phyloP scores from a whole-genome alignment of 2,329 filamentous ascomycete species.

The Laburnicola sp. region DNA sequence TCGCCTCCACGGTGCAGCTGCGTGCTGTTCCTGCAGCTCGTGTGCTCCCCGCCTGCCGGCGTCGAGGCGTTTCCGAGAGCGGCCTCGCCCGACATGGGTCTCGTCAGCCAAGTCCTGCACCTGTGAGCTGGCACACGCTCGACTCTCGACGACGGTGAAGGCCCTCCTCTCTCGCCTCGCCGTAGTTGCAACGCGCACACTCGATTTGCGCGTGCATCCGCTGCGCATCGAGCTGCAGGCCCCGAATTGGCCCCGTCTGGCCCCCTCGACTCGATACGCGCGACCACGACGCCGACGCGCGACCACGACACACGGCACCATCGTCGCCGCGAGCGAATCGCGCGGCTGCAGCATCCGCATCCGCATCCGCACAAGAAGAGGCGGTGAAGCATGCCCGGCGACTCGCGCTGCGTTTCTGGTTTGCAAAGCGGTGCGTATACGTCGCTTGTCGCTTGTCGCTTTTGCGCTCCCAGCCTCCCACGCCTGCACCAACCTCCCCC shows the following conservation, averaged over 20 bases:
- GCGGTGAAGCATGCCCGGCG: conserved; percentile 23
- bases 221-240: background rate
- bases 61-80: conserved; percentile 1
- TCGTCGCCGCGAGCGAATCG: conserved; percentile 7
- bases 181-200: conserved; percentile 5
- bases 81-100: conserved; percentile 7
- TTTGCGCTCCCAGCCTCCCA: conserved; percentile 20
- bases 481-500: conserved; percentile 24
- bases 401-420: conserved; percentile 18
- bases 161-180: background rate
- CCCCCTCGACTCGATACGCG: conserved; percentile 10
- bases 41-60: background rate
- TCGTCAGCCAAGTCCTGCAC: conserved; percentile 3
- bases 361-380: conserved; percentile 7
- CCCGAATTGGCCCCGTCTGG: background rate
- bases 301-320: background rate
- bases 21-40: background rate
- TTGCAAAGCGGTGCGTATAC: conserved; percentile 12
- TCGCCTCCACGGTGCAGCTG: background rate
- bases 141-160: background rate
- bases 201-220: conserved; percentile 7
- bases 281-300: conserved; percentile 4
- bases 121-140: background rate
- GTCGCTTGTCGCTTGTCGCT: background rate
- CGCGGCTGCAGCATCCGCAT: too few species aligned